Evolutionary conservation across 768 basidiomycete genomes (phyloP).

Genomic region (Hygrocybe coccinea): DNA sequence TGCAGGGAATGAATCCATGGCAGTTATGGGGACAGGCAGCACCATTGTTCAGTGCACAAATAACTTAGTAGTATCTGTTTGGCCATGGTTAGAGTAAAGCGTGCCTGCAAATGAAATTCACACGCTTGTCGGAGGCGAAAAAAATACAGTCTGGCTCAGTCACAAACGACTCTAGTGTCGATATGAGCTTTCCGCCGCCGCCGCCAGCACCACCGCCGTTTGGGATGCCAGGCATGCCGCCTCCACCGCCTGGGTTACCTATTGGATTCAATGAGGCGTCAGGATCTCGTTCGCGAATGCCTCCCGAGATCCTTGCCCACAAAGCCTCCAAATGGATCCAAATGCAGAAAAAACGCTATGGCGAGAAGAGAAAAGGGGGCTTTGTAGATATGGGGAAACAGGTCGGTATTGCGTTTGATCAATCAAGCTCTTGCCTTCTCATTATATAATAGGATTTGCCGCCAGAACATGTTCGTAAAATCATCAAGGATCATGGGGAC

Average conservation of each 20-base stretch:
- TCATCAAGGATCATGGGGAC: slow-evolving; percentile 99
- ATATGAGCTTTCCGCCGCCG: neutral
- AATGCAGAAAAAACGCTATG: slow-evolving; percentile 89
- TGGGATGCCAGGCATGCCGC: slow-evolving; percentile 28
- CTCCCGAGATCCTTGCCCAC: slow-evolving; percentile 59
- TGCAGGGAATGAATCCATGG: neutral
- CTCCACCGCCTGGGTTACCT: slow-evolving; percentile 44
- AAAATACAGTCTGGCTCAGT: neutral
- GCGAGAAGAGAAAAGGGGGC: slow-evolving; percentile 84
- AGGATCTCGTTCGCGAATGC: slow-evolving; percentile 14
- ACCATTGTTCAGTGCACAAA: neutral
- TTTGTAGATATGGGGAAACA: slow-evolving; percentile 92
- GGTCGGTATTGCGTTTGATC: slow-evolving; percentile 37
- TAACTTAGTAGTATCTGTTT: no score
- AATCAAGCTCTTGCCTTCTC: slow-evolving; percentile 18
- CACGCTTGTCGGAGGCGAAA: no score
- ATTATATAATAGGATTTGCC: slow-evolving; percentile 68
- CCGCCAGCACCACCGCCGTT: slow-evolving; percentile 1
- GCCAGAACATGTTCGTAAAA: slow-evolving; percentile 97
- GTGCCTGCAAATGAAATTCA: no score
- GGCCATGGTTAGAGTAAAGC: no score
- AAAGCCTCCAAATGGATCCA: slow-evolving; percentile 97
- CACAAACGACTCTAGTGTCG: neutral
- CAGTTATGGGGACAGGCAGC: neutral
- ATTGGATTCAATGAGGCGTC: slow-evolving; percentile 25